Percentiles rank a stretch among this genome's conserved stretches.
Conservation (phyloP, 169 alveolate genomes). For the Cryptosporidium viatorum region DNA sequence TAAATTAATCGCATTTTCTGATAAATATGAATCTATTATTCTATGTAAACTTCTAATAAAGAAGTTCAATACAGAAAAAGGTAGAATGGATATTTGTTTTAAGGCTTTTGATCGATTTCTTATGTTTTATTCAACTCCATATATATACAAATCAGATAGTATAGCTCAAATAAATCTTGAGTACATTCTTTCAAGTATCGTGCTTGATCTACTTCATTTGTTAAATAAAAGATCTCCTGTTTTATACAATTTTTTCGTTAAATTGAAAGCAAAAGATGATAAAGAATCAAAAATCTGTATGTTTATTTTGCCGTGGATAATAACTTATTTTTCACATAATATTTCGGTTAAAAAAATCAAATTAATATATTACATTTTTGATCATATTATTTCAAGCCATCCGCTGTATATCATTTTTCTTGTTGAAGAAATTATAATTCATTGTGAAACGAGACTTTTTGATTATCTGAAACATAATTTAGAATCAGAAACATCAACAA, state of each 20-base stretch:
- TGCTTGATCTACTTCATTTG: neutral
- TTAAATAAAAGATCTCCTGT: neutral
- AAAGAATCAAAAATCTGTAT: conserved; percentile 76
- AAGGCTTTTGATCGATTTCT: conserved; percentile 42
- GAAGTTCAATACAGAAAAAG: conserved; percentile 13
- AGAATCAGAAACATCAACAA: neutral
- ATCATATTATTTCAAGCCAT: conserved; percentile 12
- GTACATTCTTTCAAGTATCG: neutral
- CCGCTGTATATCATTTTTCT: conserved; percentile 45
- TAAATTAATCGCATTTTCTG: neutral
- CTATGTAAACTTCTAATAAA: neutral
- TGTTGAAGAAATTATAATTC: conserved; percentile 23
- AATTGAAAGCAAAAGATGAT: neutral
- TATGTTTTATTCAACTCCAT: conserved; percentile 24
- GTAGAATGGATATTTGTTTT: conserved; percentile 57
- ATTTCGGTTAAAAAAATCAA: conserved; percentile 10
- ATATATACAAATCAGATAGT: conserved; percentile 1
- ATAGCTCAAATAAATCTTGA: conserved; percentile 1
- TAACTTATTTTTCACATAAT: conserved; percentile 84
- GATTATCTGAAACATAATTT: neutral
- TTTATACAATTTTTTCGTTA: neutral
- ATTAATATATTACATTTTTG: conserved; percentile 21
- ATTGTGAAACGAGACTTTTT: conserved; percentile 6
- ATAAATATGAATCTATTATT: neutral
- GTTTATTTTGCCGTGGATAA: conserved; percentile 82